These are phyloP conservation scores for Globisporangium middletonii DNA, from an alignment of 352 stramenopile genomes.

Conservation along the genomic window DNA sequence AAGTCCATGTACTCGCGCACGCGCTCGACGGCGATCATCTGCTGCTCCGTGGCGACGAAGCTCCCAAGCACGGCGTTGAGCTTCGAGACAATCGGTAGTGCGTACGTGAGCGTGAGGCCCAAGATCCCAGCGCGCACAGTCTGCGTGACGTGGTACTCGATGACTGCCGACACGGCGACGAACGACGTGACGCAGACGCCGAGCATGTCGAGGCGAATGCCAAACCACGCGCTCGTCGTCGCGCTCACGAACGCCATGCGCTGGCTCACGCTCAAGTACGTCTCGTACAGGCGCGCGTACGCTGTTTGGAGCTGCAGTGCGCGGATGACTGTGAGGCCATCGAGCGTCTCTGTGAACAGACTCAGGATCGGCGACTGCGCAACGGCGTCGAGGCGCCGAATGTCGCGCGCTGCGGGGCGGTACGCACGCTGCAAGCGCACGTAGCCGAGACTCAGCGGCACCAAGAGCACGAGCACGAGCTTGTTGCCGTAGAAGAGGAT, in stretches of 20 bases:
- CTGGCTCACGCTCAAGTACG: slow-evolving; percentile 57
- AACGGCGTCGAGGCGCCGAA: slow-evolving; percentile 63
- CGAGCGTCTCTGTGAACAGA: slow-evolving; percentile 70
- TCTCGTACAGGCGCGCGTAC: slow-evolving; percentile 38
- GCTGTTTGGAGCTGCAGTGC: slow-evolving; percentile 35
- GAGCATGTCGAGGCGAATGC: slow-evolving; percentile 77
- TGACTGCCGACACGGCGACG: slow-evolving; percentile 71
- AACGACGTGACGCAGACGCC: slow-evolving; percentile 80
- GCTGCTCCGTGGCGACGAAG: slow-evolving; percentile 86
- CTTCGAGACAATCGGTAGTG: slow-evolving; percentile 83
- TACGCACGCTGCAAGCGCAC: slow-evolving; percentile 56
- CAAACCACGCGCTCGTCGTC: slow-evolving; percentile 80
- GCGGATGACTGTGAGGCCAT: slow-evolving; percentile 64
- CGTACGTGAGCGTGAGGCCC: slow-evolving; percentile 89
- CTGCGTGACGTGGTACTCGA: slow-evolving; percentile 49
- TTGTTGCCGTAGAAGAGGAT: slow-evolving; percentile 81
- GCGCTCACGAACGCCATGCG: slow-evolving; percentile 68
- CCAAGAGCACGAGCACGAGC: slow-evolving; percentile 63
- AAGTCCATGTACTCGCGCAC: slow-evolving; percentile 78
- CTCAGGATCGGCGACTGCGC: slow-evolving; percentile 68
- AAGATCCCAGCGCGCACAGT: slow-evolving; percentile 64
- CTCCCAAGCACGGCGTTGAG: slow-evolving; percentile 81
- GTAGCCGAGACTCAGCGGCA: slow-evolving; percentile 69
- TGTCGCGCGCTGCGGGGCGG: slow-evolving; percentile 64
- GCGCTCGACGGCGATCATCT: slow-evolving; percentile 90